These are phyloP conservation scores for Aschersonia sp. DNA, from an alignment of 2,329 filamentous ascomycete species.

Conservation along the genomic window DNA sequence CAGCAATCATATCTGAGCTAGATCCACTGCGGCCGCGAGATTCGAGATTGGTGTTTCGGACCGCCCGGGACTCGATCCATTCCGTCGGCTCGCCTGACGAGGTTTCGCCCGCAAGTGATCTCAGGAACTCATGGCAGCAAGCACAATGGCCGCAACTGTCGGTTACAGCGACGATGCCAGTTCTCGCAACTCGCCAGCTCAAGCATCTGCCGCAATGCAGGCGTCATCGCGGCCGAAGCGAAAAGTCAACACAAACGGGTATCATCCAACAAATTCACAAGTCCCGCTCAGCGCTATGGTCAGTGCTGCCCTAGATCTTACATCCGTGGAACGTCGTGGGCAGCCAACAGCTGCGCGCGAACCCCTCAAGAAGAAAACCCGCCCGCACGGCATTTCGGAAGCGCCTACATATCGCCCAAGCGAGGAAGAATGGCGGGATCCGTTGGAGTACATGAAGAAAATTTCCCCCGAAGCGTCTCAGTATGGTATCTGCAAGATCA, in stretches of 20 bases:
- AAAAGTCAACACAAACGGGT: constrained; percentile 39
- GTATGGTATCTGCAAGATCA: constrained; percentile 89
- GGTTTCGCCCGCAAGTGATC: too few relatives aligned
- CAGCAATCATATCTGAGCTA: background rate
- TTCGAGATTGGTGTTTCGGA: too few relatives aligned
- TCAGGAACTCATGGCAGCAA: constrained; percentile 19
- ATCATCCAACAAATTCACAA: constrained; percentile 34
- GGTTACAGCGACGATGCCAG: constrained; percentile 31
- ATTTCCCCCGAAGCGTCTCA: constrained; percentile 74
- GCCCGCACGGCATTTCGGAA: constrained; percentile 75
- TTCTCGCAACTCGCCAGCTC: constrained; percentile 36
- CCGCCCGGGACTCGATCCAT: too few relatives aligned
- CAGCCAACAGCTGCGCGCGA: constrained; percentile 66
- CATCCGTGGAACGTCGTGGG: constrained; percentile 81
- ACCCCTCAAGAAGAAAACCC: constrained; percentile 57
- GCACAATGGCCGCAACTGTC: constrained; percentile 19
- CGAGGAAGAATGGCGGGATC: constrained; percentile 87
- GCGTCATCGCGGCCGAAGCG: constrained; percentile 31
- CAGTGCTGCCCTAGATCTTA: constrained; percentile 59
- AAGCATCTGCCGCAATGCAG: constrained; percentile 19
- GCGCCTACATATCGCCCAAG: constrained; percentile 85
- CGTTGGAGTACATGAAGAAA: constrained; percentile 84
- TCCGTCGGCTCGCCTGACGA: too few relatives aligned
- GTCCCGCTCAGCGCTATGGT: constrained; percentile 40
- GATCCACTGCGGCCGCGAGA: too few relatives aligned